These are phyloP conservation scores for Oldenlandia corymbosa DNA, from an alignment of 257 asterid species.

Conservation along the genomic window DNA sequence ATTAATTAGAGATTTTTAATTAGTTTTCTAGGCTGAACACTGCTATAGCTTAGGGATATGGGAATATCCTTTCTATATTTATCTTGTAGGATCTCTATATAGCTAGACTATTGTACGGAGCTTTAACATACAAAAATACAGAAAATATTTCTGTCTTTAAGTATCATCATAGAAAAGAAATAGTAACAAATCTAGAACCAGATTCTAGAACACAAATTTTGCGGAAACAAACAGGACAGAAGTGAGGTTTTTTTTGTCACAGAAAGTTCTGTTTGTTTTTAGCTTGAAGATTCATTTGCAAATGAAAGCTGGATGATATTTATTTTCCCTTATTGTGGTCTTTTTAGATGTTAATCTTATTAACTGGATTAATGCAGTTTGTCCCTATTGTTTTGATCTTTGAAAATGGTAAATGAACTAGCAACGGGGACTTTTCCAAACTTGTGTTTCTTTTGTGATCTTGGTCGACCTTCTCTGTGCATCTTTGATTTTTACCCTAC, in stretches of 20 bases:
- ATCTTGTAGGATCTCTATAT: too few species aligned
- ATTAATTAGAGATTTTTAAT: too few species aligned
- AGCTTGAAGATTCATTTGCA: neutral
- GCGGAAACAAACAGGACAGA: too few species aligned
- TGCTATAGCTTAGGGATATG: too few species aligned
- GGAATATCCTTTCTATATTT: too few species aligned
- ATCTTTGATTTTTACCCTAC: neutral
- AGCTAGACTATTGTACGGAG: too few species aligned
- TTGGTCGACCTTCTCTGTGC: neutral
- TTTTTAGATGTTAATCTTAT: neutral
- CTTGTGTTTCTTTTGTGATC: neutral
- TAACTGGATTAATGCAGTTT: neutral
- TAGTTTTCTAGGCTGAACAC: too few species aligned
- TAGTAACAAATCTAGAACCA: neutral
- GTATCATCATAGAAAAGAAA: neutral
- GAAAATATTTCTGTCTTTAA: too few species aligned
- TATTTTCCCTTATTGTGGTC: neutral
- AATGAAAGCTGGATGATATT: neutral
- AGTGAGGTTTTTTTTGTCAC: neutral
- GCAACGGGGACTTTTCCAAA: neutral
- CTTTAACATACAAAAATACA: too few species aligned
- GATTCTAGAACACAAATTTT: neutral
- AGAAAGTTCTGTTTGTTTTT: neutral
- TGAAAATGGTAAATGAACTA: neutral
- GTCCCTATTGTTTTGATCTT: neutral